These are phyloP conservation scores for Fusarium papillatum DNA, from an alignment of 2,329 filamentous ascomycete genomes.

Conservation along the genomic window DNA sequence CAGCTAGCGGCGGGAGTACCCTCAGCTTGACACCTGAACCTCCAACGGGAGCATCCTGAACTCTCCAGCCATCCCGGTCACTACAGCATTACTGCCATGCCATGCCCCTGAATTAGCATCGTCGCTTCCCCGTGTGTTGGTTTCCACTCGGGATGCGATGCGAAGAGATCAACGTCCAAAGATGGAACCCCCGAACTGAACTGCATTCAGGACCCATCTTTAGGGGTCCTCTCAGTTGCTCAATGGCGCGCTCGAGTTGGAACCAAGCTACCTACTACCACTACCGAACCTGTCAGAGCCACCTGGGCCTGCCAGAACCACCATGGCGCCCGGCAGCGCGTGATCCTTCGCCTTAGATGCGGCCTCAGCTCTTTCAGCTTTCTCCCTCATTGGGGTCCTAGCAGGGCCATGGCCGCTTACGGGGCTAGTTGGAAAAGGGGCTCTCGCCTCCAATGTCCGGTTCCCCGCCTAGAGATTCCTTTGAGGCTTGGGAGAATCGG, in stretches of 20 bases:
- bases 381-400: conserved; percentile 8
- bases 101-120: conserved; percentile 10
- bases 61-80: conserved; percentile 28
- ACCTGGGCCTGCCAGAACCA: conserved; percentile 20
- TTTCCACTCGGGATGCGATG: not conserved
- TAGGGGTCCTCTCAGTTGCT: not conserved
- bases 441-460: conserved; percentile 9
- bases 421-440: conserved; percentile 16
- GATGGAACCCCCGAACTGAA: not conserved
- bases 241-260: not conserved
- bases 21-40: conserved; percentile 29
- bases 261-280: conserved; percentile 15
- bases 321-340: not conserved
- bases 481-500: not conserved
- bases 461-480: not conserved
- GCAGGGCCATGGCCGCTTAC: conserved; percentile 12
- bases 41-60: conserved; percentile 32
- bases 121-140: not conserved
- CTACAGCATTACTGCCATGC: not conserved
- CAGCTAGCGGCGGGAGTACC: conserved; percentile 41
- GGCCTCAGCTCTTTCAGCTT: conserved; percentile 8
- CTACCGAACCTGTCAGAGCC: not conserved
- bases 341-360: conserved; percentile 20
- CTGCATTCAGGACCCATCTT: not conserved
- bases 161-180: conserved; percentile 1